Evolutionary conservation across 2,329 filamentous ascomycete species (phyloP), one percentile per base, ranked within the genome.

Genomic region (Colletotrichum endophyticum): DNA sequence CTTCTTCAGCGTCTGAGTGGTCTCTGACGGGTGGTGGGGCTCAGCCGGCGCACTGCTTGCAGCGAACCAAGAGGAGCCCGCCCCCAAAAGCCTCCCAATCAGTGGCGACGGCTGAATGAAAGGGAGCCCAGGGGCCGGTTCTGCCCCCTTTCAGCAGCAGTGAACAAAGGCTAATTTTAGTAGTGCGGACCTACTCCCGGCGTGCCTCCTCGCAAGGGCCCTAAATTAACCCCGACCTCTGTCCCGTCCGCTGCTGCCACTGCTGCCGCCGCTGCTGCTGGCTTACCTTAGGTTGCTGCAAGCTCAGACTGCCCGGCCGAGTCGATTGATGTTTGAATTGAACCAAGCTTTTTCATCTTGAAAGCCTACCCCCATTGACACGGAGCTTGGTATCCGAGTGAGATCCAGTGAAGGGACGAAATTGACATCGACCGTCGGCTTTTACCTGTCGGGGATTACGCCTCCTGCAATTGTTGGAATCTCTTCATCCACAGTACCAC

Each of bases 151-250:
- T 49, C 56, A 71, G 36, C 19, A 59, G 49, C 49, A 53, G 34
- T 72, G 61, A 67, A 25, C 44, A 74, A 69, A 74, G 44, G 56
- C 70, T 66, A 69, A 69, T 73, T 76, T 69, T 73, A 73, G 73
- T 66, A 73, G 39, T 44, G 39, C 15, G 28, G 36, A 16, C 49
- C 61, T 49, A 15, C 49, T 56, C 49, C 39, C 66, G 44, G n/a
- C 39, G 39, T 25, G 34, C 28, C 16, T 25, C 22, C 25, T 61
- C 34, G 72, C 67, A 61, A n/a, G 53, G 68, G 62, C 68, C 69
- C 63, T 34, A 66, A 32, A 25, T 63, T 49, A 34, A 68, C 44
- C 44, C 70, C 70, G 34, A 69, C 44, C 44, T 53, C 44, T 22
- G 44, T 53, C 44, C 44, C 44, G 44, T 53, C 44, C 44, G 44